A percentile compares a stretch with the other conserved stretches of the same genome.
Conservation (phyloP, 1,284 basidiomycete species). For the Tilletia setariae region DNA sequence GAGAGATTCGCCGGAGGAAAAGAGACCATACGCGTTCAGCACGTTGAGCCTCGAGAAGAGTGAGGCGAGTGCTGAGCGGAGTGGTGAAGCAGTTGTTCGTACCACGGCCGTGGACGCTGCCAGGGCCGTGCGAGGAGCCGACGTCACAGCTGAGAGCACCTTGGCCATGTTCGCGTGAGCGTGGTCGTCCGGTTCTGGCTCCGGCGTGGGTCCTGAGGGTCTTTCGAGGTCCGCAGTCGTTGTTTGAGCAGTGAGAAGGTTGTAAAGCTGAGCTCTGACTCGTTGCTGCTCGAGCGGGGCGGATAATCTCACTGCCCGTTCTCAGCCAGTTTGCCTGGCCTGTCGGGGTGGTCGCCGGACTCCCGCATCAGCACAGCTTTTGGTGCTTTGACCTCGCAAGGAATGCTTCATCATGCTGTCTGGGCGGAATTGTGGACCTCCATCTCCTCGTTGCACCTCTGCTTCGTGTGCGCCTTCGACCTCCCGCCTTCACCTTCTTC, state of each 20-base stretch:
- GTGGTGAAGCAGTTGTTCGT: neutral
- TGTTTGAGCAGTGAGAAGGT: too few relatives aligned
- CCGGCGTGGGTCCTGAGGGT: neutral
- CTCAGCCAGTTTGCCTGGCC: neutral
- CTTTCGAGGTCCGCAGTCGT: too few relatives aligned
- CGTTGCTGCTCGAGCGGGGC: neutral
- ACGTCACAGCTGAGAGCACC: neutral
- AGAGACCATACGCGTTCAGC: neutral
- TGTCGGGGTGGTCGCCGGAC: neutral
- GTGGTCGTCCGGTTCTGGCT: neutral
- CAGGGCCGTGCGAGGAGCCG: neutral
- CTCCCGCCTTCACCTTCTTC: too few relatives aligned
- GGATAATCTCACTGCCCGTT: neutral
- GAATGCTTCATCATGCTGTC: too few relatives aligned
- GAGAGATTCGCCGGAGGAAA: conserved; percentile 4
- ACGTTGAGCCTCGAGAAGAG: conserved; percentile 8
- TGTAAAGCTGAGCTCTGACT: neutral
- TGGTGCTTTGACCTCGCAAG: too few relatives aligned
- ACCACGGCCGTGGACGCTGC: neutral
- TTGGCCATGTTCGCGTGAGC: neutral
- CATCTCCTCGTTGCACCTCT: too few relatives aligned
- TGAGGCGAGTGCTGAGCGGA: neutral
- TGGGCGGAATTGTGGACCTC: too few relatives aligned
- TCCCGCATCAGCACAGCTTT: too few relatives aligned
- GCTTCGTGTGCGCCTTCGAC: too few relatives aligned